Conservation (phyloP, 208 protist genomes). For the Baffinella frigidus region DNA sequence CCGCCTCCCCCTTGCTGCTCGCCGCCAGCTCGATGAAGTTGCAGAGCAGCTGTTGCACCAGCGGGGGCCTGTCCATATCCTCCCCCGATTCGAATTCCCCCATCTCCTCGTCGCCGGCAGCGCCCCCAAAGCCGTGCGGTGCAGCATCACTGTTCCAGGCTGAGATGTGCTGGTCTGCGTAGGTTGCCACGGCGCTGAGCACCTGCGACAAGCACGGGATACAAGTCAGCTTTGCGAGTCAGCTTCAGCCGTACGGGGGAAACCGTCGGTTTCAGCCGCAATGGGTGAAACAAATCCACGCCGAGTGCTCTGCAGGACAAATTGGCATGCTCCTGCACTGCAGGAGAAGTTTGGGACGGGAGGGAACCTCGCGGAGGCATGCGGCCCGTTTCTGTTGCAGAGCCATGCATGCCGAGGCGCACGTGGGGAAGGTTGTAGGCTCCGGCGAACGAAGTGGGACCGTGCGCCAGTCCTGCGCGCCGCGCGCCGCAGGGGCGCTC, state of each 20-base stretch:
- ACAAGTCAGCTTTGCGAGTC: background rate
- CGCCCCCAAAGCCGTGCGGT: background rate
- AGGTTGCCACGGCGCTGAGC: background rate
- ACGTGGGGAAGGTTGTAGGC: background rate
- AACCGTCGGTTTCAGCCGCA: background rate
- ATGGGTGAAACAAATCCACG: background rate
- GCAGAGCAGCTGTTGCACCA: slow-evolving; percentile 32
- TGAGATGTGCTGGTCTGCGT: background rate
- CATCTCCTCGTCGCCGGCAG: background rate
- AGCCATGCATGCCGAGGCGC: background rate
- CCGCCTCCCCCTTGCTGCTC: background rate
- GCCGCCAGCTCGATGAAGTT: slow-evolving; percentile 6
- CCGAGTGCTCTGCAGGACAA: too few relatives aligned
- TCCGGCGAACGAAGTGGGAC: background rate
- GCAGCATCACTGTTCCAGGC: background rate
- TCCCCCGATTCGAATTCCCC: background rate
- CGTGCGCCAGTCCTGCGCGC: background rate
- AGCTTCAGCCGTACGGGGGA: background rate
- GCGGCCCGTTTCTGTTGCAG: background rate
- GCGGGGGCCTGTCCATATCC: background rate
- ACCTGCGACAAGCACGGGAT: background rate
- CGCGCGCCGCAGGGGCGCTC: too few relatives aligned
- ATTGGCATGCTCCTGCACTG: too few relatives aligned
- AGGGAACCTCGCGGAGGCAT: background rate
- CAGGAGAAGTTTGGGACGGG: background rate